phyloP scores from a whole-genome alignment of 208 protist genomes.

The Cochliopodium minus region DNA sequence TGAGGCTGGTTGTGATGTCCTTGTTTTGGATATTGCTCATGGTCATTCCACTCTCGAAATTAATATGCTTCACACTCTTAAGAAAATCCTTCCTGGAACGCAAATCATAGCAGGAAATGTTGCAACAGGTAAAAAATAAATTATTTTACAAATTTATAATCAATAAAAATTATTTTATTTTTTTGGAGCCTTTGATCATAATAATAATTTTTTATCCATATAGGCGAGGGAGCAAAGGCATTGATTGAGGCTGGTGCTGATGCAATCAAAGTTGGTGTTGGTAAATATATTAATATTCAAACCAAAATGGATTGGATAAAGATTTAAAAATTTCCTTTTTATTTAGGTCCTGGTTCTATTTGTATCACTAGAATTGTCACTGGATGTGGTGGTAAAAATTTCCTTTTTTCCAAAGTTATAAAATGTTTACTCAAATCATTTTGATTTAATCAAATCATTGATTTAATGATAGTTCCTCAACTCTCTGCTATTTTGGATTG shows the following conservation, averaged over 20 bases:
- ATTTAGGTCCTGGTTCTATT: conserved; percentile 1
- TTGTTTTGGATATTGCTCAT: conserved; percentile 69
- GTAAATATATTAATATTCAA: too few relatives aligned
- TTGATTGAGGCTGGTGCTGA: conserved; percentile 63
- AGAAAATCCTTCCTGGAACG: conserved; percentile 29
- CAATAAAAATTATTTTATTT: too few relatives aligned
- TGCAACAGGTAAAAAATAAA: background rate
- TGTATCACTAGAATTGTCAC: conserved; percentile 5
- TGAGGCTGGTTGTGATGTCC: conserved; percentile 47
- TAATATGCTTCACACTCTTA: conserved; percentile 52
- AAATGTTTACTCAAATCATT: too few relatives aligned
- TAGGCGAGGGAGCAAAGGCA: too few relatives aligned
- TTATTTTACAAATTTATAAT: too few relatives aligned
- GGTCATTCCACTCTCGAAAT: conserved; percentile 59
- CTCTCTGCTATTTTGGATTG: conserved; percentile 54
- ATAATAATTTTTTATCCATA: too few relatives aligned
- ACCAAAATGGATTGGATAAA: background rate
- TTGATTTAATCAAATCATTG: conserved; percentile 62
- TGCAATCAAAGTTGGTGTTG: conserved; percentile 44
- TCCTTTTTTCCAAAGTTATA: conserved; percentile 56
- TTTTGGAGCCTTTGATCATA: too few relatives aligned
- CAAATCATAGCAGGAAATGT: conserved; percentile 69
- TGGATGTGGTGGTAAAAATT: conserved; percentile 17
- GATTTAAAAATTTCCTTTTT: too few relatives aligned
- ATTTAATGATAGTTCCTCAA: conserved; percentile 57